A percentile compares a stretch with the other conserved stretches of the same genome.
These are phyloP conservation scores for Psilocybe sp. DNA, from an alignment of 768 basidiomycete genomes.

Conservation along the genomic window DNA sequence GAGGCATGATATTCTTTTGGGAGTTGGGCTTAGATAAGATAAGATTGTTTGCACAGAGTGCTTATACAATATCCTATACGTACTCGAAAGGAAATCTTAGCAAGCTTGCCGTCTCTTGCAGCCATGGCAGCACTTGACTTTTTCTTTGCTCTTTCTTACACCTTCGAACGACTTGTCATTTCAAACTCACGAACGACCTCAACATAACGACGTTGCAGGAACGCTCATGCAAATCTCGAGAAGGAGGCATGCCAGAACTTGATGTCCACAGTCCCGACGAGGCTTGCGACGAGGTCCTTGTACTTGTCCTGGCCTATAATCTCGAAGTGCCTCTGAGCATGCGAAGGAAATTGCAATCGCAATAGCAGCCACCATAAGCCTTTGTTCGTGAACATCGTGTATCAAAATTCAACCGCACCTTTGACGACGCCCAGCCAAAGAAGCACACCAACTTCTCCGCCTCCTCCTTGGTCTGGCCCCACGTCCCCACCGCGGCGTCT, in stretches of 20 bases:
- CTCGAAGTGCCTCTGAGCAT: slow-evolving; percentile 4
- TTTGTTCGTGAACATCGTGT: not conserved
- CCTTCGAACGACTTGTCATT: too few relatives aligned
- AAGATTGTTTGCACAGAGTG: too few relatives aligned
- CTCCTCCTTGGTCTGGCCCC: slow-evolving; percentile 11
- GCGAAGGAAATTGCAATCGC: too few relatives aligned
- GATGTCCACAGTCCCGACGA: not conserved
- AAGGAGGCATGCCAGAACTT: slow-evolving; percentile 1
- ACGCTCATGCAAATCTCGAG: slow-evolving; percentile 1
- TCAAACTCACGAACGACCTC: not conserved
- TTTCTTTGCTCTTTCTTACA: not conserved
- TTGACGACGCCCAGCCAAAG: slow-evolving; percentile 15
- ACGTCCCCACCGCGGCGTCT: slow-evolving; percentile 2
- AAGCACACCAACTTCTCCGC: slow-evolving; percentile 8
- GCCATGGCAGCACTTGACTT: too few relatives aligned
- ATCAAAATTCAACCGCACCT: slow-evolving; percentile 7
- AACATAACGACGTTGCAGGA: not conserved
- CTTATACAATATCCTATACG: too few relatives aligned
- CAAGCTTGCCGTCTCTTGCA: too few relatives aligned
- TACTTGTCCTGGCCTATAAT: not conserved
- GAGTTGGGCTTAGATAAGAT: too few relatives aligned
- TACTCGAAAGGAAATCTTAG: too few relatives aligned
- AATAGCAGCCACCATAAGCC: too few relatives aligned
- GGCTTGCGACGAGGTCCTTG: not conserved
- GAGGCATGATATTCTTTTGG: too few relatives aligned